These are phyloP conservation scores for Lumnitzera racemosa DNA, from an alignment of 345 rosid species.

Conservation along the genomic window DNA sequence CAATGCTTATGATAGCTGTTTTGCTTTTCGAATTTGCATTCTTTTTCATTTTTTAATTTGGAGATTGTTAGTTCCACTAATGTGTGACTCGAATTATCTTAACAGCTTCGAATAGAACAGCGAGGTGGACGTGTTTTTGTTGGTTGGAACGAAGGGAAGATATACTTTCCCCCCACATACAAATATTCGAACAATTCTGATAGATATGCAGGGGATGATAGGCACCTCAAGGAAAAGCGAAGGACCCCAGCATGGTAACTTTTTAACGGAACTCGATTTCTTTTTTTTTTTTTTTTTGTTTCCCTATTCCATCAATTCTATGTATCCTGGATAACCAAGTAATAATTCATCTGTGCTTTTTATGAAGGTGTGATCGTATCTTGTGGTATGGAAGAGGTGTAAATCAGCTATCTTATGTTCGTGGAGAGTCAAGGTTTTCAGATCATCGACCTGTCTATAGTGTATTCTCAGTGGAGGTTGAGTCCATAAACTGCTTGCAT, in stretches of 20 bases:
- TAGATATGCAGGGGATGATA: slow-evolving; percentile 76
- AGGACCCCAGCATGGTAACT: slow-evolving; percentile 95
- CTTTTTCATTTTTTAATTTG: neutral
- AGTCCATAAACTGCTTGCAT: slow-evolving; percentile 45
- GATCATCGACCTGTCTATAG: slow-evolving; percentile 97
- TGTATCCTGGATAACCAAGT: neutral
- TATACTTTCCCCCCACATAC: slow-evolving; percentile 97
- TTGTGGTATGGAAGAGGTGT: slow-evolving; percentile 95
- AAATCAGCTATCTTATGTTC: slow-evolving; percentile 71
- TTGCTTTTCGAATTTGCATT: neutral
- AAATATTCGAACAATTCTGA: slow-evolving; percentile 95
- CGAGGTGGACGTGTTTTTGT: slow-evolving; percentile 63
- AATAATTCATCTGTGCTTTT: neutral
- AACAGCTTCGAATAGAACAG: slow-evolving; percentile 80
- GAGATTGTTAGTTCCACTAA: neutral
- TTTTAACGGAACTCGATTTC: neutral
- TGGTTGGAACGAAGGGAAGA: slow-evolving; percentile 93
- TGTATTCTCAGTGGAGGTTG: slow-evolving; percentile 77
- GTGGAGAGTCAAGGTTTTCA: slow-evolving; percentile 98
- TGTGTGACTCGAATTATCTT: slow-evolving; percentile 10
- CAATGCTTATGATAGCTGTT: neutral
- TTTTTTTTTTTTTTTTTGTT: neutral
- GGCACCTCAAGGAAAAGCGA: slow-evolving; percentile 80
- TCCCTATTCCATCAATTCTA: neutral
- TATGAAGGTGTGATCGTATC: slow-evolving; percentile 92